phyloP scores from a whole-genome alignment of 2,329 filamentous ascomycete genomes.

The Paraphaeosphaeria sporulosa region DNA sequence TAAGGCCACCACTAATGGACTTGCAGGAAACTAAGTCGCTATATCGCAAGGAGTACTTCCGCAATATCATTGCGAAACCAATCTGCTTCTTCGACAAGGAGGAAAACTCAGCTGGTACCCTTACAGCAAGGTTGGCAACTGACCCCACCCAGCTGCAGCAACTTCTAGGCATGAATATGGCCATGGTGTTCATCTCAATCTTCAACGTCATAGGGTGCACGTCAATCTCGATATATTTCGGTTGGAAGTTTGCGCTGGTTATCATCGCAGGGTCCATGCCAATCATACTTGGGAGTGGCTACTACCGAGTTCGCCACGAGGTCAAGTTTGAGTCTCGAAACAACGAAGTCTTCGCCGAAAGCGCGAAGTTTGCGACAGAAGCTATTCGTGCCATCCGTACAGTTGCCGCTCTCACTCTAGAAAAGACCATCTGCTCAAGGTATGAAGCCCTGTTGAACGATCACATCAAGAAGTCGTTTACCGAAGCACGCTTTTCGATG shows the following conservation, averaged over 20 bases:
- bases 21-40: slow-evolving; percentile 63
- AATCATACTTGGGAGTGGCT: slow-evolving; percentile 78
- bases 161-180: slow-evolving; percentile 51
- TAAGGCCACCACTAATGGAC: slow-evolving; percentile 2
- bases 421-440: slow-evolving; percentile 75
- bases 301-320: slow-evolving; percentile 74
- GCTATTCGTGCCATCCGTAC: slow-evolving; percentile 92
- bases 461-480: slow-evolving; percentile 73
- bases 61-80: slow-evolving; percentile 86
- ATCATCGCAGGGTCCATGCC: slow-evolving; percentile 68
- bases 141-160: slow-evolving; percentile 38
- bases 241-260: slow-evolving; percentile 86
- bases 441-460: slow-evolving; percentile 74
- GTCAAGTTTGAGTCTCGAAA: slow-evolving; percentile 32
- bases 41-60: slow-evolving; percentile 81
- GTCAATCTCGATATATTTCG: slow-evolving; percentile 71
- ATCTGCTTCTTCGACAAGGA: slow-evolving; percentile 90
- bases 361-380: slow-evolving; percentile 88
- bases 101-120: slow-evolving; percentile 83
- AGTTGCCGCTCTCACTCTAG: slow-evolving; percentile 88
- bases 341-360: slow-evolving; percentile 81
- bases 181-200: slow-evolving; percentile 80
- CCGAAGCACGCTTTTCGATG: slow-evolving; percentile 64
- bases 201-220: slow-evolving; percentile 81
- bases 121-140: slow-evolving; percentile 68